Conservation (phyloP, 179 eudicot species). For the Camellia oleifera region DNA sequence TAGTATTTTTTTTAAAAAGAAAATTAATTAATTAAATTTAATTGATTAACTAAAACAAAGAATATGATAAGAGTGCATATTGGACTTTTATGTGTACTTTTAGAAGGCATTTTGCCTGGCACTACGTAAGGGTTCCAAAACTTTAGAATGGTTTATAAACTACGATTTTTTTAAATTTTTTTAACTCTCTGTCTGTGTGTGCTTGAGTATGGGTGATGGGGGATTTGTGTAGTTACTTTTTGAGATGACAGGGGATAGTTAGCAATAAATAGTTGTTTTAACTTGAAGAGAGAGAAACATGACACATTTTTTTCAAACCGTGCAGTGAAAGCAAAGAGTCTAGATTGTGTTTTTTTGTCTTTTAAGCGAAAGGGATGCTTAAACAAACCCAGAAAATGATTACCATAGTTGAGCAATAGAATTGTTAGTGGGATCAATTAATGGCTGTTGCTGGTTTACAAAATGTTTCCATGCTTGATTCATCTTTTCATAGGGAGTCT, state of each 20-base stretch:
- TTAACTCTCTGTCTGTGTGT: neutral
- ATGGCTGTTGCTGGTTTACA: slow-evolving; percentile 82
- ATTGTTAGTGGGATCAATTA: slow-evolving; percentile 10
- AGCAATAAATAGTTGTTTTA: neutral
- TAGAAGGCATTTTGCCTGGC: too few relatives aligned
- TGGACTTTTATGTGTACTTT: too few relatives aligned
- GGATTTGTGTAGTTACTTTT: neutral
- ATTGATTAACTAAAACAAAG: too few relatives aligned
- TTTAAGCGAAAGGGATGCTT: neutral
- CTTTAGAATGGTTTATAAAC: too few relatives aligned
- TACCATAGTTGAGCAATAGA: slow-evolving; percentile 5
- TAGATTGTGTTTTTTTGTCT: slow-evolving; percentile 5
- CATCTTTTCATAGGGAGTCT: slow-evolving; percentile 51
- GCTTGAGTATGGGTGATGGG: neutral
- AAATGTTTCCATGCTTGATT: slow-evolving; percentile 50
- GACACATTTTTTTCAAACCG: neutral
- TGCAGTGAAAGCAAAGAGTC: slow-evolving; percentile 20
- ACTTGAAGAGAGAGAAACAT: slow-evolving; percentile 1
- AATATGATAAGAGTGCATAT: too few relatives aligned
- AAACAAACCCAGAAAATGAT: slow-evolving; percentile 12
- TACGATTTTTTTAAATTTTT: neutral
- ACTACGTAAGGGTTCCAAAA: too few relatives aligned
- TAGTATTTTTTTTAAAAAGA: too few relatives aligned
- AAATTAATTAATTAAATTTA: too few relatives aligned
- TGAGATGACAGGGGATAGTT: neutral